Conservation (phyloP, 352 stramenopile species). For the Phytophthora palmivora region DNA sequence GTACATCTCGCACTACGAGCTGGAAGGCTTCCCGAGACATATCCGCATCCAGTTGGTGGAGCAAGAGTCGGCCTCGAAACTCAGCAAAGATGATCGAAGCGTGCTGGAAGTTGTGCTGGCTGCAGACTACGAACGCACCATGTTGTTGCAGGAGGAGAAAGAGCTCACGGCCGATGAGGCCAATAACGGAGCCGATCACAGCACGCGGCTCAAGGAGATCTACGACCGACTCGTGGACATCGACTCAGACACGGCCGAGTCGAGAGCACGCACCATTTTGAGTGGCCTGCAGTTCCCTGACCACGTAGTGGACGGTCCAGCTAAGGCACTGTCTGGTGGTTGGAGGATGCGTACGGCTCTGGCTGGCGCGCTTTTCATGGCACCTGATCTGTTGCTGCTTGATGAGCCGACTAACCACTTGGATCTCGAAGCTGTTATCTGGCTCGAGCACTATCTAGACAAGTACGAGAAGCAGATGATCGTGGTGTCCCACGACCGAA, state of each 20-base stretch:
- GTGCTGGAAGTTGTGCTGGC: conserved; percentile 96
- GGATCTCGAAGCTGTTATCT: conserved; percentile 92
- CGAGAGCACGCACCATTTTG: conserved; percentile 91
- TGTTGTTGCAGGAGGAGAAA: conserved; percentile 94
- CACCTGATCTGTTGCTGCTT: conserved; percentile 95
- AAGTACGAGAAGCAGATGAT: conserved; percentile 95
- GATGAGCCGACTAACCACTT: conserved; percentile 95
- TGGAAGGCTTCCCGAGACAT: conserved; percentile 97
- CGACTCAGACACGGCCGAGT: conserved; percentile 91
- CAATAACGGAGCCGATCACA: conserved; percentile 47
- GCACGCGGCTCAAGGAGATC: conserved; percentile 73
- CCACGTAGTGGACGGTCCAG: conserved; percentile 91
- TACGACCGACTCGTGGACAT: conserved; percentile 92
- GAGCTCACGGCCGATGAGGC: conserved; percentile 68
- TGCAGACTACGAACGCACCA: conserved; percentile 94
- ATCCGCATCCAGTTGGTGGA: conserved; percentile 96
- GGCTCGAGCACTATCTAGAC: conserved; percentile 92
- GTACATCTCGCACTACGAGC: conserved; percentile 96
- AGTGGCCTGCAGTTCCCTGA: conserved; percentile 95
- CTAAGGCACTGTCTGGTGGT: conserved; percentile 93
- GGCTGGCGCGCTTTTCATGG: conserved; percentile 95
- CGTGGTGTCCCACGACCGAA: conserved; percentile 96
- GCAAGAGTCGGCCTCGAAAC: conserved; percentile 93
- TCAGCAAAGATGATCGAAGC: conserved; percentile 79
- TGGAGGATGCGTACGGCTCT: conserved; percentile 96